A percentile compares a stretch with the other conserved stretches of the same genome.
phyloP scores from a whole-genome alignment of 1,284 basidiomycete genomes.

The Pisolithus thermaeus region DNA sequence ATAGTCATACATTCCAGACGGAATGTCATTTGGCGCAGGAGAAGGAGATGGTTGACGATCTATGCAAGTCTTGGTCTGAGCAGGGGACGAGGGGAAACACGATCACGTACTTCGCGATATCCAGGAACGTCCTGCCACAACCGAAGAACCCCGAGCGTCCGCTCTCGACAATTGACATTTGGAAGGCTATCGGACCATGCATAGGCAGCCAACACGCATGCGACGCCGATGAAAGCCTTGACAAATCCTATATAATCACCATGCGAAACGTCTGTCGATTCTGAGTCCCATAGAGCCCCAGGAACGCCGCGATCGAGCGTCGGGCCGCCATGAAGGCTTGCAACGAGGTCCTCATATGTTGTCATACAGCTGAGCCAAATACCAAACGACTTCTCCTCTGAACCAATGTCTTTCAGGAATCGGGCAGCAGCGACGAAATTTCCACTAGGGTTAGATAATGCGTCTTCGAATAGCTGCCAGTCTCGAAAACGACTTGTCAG shows the following conservation, averaged over 20 bases:
- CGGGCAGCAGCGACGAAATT: conserved; percentile 41
- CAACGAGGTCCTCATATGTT: conserved; percentile 44
- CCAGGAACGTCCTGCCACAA: conserved; percentile 55
- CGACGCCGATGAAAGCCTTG: conserved; percentile 60
- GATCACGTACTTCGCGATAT: conserved; percentile 40
- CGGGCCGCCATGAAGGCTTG: conserved; percentile 21
- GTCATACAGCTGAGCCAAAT: conserved; percentile 67
- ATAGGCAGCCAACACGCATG: conserved; percentile 65
- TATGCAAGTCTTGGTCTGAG: conserved; percentile 19
- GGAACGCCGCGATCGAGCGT: conserved; percentile 6
- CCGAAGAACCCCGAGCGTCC: conserved; percentile 53
- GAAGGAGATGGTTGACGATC: conserved; percentile 63
- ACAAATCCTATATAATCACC: conserved; percentile 59
- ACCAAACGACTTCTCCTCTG: conserved; percentile 61
- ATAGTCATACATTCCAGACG: conserved; percentile 57
- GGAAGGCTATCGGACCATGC: conserved; percentile 77
- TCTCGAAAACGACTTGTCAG: conserved; percentile 46
- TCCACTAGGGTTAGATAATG: conserved; percentile 46
- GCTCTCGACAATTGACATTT: conserved; percentile 55
- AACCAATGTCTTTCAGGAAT: conserved; percentile 53
- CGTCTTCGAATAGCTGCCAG: conserved; percentile 59
- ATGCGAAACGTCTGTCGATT: conserved; percentile 34
- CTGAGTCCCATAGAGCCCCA: conserved; percentile 15
- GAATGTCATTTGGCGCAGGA: conserved; percentile 57
- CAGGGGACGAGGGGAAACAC: conserved; percentile 33